Evolutionary conservation across 2,329 filamentous ascomycete genomes (phyloP).

Genomic region (Talaromyces sp.): DNA sequence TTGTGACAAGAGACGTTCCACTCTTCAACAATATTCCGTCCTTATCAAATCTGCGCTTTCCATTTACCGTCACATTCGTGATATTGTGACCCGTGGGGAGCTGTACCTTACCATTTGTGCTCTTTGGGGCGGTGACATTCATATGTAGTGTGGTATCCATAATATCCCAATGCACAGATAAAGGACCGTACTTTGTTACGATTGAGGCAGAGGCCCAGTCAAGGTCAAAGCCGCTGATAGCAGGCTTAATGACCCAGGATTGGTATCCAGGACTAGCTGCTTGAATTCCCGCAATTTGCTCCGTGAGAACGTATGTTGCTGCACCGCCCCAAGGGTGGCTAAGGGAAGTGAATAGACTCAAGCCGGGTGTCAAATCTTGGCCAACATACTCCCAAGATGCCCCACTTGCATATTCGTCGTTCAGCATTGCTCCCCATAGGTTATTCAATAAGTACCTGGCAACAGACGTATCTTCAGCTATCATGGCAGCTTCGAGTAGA

Average conservation of each 20-base stretch:
- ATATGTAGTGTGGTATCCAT: not conserved
- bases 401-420: not conserved
- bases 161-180: not conserved
- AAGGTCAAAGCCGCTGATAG: slow-evolving; percentile 1
- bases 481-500: not conserved
- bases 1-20: too few species aligned
- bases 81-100: too few species aligned
- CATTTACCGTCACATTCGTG: too few species aligned
- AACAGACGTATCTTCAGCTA: not conserved
- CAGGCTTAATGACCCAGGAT: slow-evolving; percentile 1
- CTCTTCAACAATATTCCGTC: too few species aligned
- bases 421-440: not conserved
- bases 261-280: not conserved
- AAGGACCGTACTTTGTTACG: not conserved
- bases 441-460: not conserved
- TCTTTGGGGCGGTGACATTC: not conserved
- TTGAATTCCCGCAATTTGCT: not conserved
- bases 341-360: not conserved
- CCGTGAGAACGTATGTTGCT: not conserved
- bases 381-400: not conserved
- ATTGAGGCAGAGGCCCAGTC: not conserved
- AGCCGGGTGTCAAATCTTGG: not conserved
- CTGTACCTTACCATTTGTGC: not conserved
- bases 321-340: not conserved
- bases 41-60: too few species aligned